These are phyloP conservation scores for Geranium brycei DNA, from an alignment of 345 rosid genomes.

Conservation along the genomic window DNA sequence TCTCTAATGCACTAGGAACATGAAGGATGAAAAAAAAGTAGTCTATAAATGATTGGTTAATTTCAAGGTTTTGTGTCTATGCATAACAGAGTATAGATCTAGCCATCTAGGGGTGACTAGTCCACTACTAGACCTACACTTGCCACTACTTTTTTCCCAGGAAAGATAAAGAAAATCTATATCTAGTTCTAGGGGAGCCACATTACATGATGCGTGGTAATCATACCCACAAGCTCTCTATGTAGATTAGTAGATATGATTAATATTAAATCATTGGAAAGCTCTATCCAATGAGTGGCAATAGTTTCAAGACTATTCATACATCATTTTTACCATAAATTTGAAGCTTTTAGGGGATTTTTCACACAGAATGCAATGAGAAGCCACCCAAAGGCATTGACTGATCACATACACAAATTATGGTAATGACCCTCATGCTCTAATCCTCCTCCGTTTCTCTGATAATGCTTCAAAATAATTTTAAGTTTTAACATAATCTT, in stretches of 20 bases:
- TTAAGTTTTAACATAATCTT: too few relatives aligned
- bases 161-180: too few relatives aligned
- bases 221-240: neutral
- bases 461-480: too few relatives aligned
- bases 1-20: neutral
- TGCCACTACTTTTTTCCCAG: neutral
- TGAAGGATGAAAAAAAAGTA: neutral
- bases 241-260: neutral
- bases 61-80: neutral
- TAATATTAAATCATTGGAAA: neutral
- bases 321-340: too few relatives aligned
- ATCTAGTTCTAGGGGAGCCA: too few relatives aligned
- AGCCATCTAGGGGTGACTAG: neutral
- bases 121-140: neutral
- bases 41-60: neutral
- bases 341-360: too few relatives aligned
- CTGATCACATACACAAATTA: too few relatives aligned
- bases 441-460: too few relatives aligned
- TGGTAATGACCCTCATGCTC: too few relatives aligned
- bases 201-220: too few relatives aligned
- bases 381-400: too few relatives aligned
- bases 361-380: too few relatives aligned
- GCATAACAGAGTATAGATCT: neutral
- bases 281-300: neutral
- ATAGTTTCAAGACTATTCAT: neutral